These are phyloP conservation scores for Aureobasidium sp. DNA, from an alignment of 2,329 filamentous ascomycete species.

Conservation along the genomic window DNA sequence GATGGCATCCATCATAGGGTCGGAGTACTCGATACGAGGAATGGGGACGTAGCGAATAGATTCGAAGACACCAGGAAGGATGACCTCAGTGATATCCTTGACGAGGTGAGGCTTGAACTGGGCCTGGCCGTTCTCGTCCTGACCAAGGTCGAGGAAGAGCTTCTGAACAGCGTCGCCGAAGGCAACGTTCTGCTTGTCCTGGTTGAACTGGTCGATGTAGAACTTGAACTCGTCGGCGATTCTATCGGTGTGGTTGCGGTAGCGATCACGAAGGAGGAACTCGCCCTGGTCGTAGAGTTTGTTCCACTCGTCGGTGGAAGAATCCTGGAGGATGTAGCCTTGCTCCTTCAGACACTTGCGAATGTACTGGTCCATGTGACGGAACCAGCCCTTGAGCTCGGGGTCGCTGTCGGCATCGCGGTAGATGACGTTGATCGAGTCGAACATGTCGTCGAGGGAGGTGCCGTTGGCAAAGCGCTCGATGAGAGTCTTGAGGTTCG, in stretches of 20 bases:
- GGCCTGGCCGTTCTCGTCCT: conserved; percentile 74
- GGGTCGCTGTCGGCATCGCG: conserved; percentile 76
- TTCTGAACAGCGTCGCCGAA: conserved; percentile 72
- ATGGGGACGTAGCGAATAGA: conserved; percentile 84
- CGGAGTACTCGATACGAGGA: conserved; percentile 87
- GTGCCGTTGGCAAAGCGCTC: conserved; percentile 92
- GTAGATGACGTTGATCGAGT: conserved; percentile 79
- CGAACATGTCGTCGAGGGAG: conserved; percentile 77
- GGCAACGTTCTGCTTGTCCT: conserved; percentile 76
- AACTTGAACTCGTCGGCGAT: conserved; percentile 88
- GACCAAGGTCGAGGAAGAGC: conserved; percentile 84
- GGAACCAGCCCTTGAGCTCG: conserved; percentile 88
- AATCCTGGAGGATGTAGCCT: conserved; percentile 81
- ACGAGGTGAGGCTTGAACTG: conserved; percentile 88
- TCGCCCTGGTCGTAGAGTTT: conserved; percentile 76
- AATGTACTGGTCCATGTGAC: conserved; percentile 66
- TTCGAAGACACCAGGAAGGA: conserved; percentile 76
- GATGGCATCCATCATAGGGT: conserved; percentile 75
- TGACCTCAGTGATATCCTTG: conserved; percentile 81
- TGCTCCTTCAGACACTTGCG: conserved; percentile 80
- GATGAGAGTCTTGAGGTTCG: conserved; percentile 62
- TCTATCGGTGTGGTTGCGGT: conserved; percentile 76
- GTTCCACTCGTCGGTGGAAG: conserved; percentile 75
- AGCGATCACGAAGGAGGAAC: conserved; percentile 81
- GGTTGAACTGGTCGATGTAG: conserved; percentile 78